These are phyloP conservation scores for Claviceps purpurea DNA, from an alignment of 2,329 filamentous ascomycete genomes.

Conservation along the genomic window DNA sequence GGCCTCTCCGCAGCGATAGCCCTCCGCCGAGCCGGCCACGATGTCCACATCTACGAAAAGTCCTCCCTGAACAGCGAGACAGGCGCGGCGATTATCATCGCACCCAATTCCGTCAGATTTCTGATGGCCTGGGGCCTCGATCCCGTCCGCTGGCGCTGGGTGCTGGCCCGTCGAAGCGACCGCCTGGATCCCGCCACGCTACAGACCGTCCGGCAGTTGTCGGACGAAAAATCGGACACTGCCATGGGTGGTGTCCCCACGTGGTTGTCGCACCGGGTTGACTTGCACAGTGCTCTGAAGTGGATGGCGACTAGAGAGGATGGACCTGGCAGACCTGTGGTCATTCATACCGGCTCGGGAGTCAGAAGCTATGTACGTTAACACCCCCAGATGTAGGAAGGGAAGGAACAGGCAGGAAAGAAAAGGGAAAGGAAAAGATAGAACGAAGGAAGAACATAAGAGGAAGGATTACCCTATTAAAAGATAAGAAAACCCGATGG, in stretches of 20 bases:
- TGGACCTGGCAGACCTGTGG: conserved; percentile 14
- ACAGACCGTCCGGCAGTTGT: conserved; percentile 6
- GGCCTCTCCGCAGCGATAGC: conserved; percentile 18
- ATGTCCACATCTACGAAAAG: conserved; percentile 23
- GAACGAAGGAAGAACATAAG: neutral
- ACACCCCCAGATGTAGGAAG: neutral
- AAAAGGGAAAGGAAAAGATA: neutral
- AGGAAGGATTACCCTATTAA: neutral
- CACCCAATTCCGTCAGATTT: conserved; percentile 23
- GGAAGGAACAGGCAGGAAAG: neutral
- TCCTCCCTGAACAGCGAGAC: conserved; percentile 23
- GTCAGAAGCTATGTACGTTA: neutral
- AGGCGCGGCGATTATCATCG: conserved; percentile 25
- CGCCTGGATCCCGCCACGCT: conserved; percentile 15
- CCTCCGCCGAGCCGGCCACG: conserved; percentile 21
- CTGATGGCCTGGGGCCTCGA: conserved; percentile 24
- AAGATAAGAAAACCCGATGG: too few species aligned
- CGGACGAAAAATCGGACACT: neutral
- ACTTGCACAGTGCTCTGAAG: conserved; percentile 24
- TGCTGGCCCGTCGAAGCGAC: conserved; percentile 11
- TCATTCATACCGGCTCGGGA: conserved; percentile 10
- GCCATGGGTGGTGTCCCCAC: neutral
- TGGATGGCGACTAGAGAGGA: conserved; percentile 18
- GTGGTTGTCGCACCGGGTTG: conserved; percentile 24
- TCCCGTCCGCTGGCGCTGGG: conserved; percentile 14